Evolutionary conservation across 352 stramenopile genomes (phyloP).

Genomic region (Phytopythium montanum): DNA sequence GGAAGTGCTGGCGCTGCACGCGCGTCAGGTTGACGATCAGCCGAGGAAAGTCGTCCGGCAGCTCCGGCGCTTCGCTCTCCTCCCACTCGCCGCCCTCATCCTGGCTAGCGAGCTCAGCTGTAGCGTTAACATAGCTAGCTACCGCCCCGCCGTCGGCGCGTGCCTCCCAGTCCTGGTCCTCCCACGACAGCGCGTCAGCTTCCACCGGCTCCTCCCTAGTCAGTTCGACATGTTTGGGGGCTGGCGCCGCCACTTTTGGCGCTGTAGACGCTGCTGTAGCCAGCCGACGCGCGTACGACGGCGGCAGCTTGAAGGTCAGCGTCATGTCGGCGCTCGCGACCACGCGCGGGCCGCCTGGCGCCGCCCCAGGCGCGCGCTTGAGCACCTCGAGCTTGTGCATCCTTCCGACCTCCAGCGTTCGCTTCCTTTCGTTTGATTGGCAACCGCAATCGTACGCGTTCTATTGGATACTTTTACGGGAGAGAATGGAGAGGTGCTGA

Average conservation of each 20-base stretch:
- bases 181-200: slow-evolving; percentile 29
- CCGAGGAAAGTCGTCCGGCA: slow-evolving; percentile 68
- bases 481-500: no score
- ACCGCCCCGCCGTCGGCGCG: not conserved
- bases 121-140: not conserved
- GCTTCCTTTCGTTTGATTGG: not conserved
- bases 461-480: not conserved
- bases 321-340: slow-evolving; percentile 41
- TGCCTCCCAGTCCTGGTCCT: slow-evolving; percentile 42
- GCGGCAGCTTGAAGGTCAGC: slow-evolving; percentile 37
- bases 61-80: slow-evolving; percentile 23
- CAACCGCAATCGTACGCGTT: no score
- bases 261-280: no score
- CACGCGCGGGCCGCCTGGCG: slow-evolving; percentile 19
- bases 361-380: slow-evolving; percentile 18
- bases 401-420: not conserved
- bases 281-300: slow-evolving; percentile 14
- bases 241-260: not conserved
- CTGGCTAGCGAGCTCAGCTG: not conserved
- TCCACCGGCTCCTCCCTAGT: not conserved
- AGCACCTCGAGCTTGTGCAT: slow-evolving; percentile 47
- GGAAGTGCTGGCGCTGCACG: slow-evolving; percentile 52
- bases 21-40: slow-evolving; percentile 65
- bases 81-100: slow-evolving; percentile 30
- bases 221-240: not conserved